Base-by-base conservation (phyloP, 2,329 filamentous ascomycete genomes). In the Fusarium vanettenii region DNA sequence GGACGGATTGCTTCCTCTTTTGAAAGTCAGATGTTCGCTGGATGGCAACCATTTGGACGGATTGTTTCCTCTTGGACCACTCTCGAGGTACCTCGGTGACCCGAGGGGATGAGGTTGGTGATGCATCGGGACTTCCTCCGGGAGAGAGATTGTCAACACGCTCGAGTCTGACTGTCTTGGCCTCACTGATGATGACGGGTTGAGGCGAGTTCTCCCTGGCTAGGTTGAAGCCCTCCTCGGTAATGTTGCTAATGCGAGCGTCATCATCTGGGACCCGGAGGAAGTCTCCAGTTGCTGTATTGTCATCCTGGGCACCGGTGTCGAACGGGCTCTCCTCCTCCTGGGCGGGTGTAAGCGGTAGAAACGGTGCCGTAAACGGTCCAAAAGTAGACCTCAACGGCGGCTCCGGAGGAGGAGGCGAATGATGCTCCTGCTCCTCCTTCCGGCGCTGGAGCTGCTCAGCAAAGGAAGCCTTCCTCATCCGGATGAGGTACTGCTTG, bases 121-220 rank as follows among this genome's bases (percentile, higher is more conserved):
- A 74, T n/a, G 48, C 60, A 7, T 45, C 29, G 6, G 73, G 73
- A 9, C 70, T 74, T 16, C 18, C 41, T n/a, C 35, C 14, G 1
- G 57, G 66, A 13, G 64, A 70, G 48, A 66, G 35, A 55, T 70
- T 76, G 4, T 76, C 74, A n/a, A 73, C 66, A 56, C 74, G 63
- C 57, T 76, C 75, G 6, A 77, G 56, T 16, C 57, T 72, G 10
- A 77, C 55, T 0, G 72, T 71, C 55, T 73, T 77, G 43, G 75
- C 75, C 45, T 77, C 73, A 20, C 69, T 73, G 31, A 77, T 73
- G 27, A 77, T 66, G 5, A 64, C 66, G 5, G 72, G 66, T 16
- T 69, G 48, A 22, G 74, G 60, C 14, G 75, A 73, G 22, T 72
- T 72, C 13, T 22, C 62, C 20, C 56, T 65, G 8, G 63, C 66